Conservation (phyloP, 169 alveolate species). For the Cryptosporidium muris region DNA sequence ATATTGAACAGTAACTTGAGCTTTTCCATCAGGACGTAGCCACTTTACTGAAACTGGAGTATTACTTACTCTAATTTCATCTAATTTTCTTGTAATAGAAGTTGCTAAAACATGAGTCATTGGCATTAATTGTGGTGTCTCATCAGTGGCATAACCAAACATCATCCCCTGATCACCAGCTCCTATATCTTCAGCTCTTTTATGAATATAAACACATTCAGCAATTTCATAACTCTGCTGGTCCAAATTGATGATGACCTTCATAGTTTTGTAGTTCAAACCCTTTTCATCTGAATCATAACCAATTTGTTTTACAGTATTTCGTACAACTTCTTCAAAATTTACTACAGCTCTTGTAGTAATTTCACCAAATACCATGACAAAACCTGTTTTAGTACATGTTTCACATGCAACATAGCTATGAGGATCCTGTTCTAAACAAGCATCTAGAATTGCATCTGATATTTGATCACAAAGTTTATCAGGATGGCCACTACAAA, state of each 20-base stretch:
- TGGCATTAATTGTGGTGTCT: conserved; percentile 97
- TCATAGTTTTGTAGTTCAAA: conserved; percentile 93
- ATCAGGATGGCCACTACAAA: conserved; percentile 99
- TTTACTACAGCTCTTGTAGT: conserved; percentile 91
- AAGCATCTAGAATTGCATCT: conserved; percentile 99
- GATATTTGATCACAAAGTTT: conserved; percentile 99
- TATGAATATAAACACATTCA: conserved; percentile 93
- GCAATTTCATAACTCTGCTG: conserved; percentile 96
- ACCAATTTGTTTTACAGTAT: conserved; percentile 91
- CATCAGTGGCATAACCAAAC: conserved; percentile 99
- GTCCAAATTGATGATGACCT: conserved; percentile 91
- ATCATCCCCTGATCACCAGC: conserved; percentile 99
- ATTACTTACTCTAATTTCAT: conserved; percentile 92
- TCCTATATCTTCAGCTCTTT: conserved; percentile 91
- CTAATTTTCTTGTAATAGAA: conserved; percentile 89
- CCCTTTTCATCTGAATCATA: conserved; percentile 91
- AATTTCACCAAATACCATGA: conserved; percentile 97
- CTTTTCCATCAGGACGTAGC: conserved; percentile 99
- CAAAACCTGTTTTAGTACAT: conserved; percentile 92
- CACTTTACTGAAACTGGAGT: conserved; percentile 81
- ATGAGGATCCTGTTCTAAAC: conserved; percentile 93
- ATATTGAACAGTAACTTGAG: conserved; percentile 92
- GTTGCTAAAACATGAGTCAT: conserved; percentile 96
- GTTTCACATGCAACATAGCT: conserved; percentile 95
- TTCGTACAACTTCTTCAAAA: conserved; percentile 93